phyloP scores from a whole-genome alignment of 495 filamentous ascomycete genomes.

The Trichocladium uniseriatum region DNA sequence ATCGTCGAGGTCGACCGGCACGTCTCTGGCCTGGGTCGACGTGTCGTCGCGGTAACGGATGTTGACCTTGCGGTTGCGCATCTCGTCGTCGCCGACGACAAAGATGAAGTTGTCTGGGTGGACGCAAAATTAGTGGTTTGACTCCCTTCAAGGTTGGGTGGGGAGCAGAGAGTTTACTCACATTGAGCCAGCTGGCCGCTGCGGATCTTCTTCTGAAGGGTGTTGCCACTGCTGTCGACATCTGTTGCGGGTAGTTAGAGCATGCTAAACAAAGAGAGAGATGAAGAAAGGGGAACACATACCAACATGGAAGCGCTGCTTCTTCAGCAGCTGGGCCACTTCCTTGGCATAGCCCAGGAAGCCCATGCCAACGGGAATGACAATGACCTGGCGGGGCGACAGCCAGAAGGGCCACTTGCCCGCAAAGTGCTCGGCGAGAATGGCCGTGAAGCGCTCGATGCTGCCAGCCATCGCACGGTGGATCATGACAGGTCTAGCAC shows the following conservation, averaged over 20 bases:
- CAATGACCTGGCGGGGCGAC: conserved; percentile 80
- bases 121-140: not conserved
- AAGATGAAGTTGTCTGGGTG: conserved; percentile 32
- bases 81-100: conserved; percentile 78
- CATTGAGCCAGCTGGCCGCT: conserved; percentile 80
- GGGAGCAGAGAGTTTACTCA: conserved; percentile 50
- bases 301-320: conserved; percentile 44
- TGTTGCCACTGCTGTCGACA: conserved; percentile 82
- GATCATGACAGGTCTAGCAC: conserved; percentile 90
- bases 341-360: conserved; percentile 81
- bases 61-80: conserved; percentile 67
- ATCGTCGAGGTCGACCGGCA: conserved; percentile 65
- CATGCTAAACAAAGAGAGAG: too few relatives aligned
- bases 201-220: conserved; percentile 91
- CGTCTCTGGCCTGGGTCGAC: conserved; percentile 60
- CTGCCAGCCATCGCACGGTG: conserved; percentile 91
- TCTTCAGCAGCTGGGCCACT: conserved; percentile 53
- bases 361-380: conserved; percentile 82
- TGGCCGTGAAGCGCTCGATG: conserved; percentile 91
- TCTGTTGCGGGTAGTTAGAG: conserved; percentile 37
- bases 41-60: conserved; percentile 85
- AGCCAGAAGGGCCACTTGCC: conserved; percentile 99
- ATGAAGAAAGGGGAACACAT: conserved; percentile 5
- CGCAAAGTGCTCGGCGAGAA: conserved; percentile 87
- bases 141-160: not conserved